Conservation (phyloP, 2,329 filamentous ascomycete species). For the Coleophoma crateriformis region DNA sequence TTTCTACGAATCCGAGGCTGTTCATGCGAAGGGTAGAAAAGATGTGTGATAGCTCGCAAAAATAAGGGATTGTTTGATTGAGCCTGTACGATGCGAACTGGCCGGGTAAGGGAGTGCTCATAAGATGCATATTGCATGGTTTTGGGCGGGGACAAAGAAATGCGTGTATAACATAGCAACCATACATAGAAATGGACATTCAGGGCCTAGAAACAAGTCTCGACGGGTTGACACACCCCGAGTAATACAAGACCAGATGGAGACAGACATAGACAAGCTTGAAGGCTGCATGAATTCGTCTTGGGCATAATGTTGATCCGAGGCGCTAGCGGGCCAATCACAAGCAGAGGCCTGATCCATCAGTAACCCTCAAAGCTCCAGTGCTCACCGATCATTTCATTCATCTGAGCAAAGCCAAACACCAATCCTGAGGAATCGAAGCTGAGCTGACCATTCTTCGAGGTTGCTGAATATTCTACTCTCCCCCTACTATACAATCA, state of each 20-base stretch:
- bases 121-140: too few relatives aligned
- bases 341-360: neutral
- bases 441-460: constrained; percentile 10
- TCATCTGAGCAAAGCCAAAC: neutral
- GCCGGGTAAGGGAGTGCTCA: neutral
- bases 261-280: neutral
- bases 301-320: too few relatives aligned
- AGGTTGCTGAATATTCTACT: constrained; percentile 1
- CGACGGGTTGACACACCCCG: neutral
- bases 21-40: too few relatives aligned
- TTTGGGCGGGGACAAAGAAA: too few relatives aligned
- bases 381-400: constrained; percentile 1
- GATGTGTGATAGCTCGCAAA: too few relatives aligned
- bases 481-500: constrained; percentile 37
- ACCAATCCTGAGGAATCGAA: neutral
- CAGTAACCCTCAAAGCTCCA: neutral
- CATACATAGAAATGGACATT: neutral
- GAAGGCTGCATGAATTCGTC: neutral
- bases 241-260: too few relatives aligned
- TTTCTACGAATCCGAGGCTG: too few relatives aligned
- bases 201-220: neutral
- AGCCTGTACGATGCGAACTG: neutral
- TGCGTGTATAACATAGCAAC: neutral
- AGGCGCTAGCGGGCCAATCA: neutral
- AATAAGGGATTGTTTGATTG: neutral